phyloP scores from a whole-genome alignment of 208 protist genomes.

The Herpetomonas samuelpessoai region DNA sequence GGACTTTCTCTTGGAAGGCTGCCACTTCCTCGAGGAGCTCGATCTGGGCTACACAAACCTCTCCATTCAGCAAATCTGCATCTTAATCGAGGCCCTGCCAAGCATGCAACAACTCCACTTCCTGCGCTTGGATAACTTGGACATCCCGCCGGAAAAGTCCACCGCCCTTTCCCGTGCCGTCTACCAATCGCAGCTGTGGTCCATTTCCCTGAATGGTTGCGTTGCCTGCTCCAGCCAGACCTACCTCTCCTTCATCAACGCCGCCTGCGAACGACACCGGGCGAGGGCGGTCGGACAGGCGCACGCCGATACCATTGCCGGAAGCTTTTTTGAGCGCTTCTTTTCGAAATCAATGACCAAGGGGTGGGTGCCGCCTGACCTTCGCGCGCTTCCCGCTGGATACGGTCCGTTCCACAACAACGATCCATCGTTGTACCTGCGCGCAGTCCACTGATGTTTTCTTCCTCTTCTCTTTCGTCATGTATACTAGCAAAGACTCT shows the following conservation, averaged over 20 bases:
- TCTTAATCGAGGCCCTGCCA: conserved; percentile 64
- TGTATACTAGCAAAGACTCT: not conserved
- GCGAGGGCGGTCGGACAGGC: not conserved
- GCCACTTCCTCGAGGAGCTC: conserved; percentile 55
- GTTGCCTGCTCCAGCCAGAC: conserved; percentile 18
- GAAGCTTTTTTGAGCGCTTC: conserved; percentile 34
- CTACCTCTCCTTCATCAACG: conserved; percentile 16
- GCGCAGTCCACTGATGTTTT: not conserved
- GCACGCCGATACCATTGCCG: not conserved
- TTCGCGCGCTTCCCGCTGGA: conserved; percentile 32
- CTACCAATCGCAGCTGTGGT: conserved; percentile 31
- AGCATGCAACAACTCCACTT: conserved; percentile 38
- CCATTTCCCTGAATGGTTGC: conserved; percentile 40
- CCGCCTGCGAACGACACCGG: not conserved
- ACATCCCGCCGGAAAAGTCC: conserved; percentile 37
- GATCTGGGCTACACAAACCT: conserved; percentile 70
- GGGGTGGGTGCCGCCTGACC: conserved; percentile 12
- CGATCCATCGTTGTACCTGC: conserved; percentile 45
- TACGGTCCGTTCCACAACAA: conserved; percentile 68
- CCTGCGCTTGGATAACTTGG: conserved; percentile 64
- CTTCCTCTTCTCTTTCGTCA: not conserved
- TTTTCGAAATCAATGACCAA: conserved; percentile 10
- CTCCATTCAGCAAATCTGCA: conserved; percentile 34
- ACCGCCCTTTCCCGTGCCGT: conserved; percentile 46
- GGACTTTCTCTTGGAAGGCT: conserved; percentile 69